Conservation (phyloP, 345 rosid species). For the Arabis alpina region DNA sequence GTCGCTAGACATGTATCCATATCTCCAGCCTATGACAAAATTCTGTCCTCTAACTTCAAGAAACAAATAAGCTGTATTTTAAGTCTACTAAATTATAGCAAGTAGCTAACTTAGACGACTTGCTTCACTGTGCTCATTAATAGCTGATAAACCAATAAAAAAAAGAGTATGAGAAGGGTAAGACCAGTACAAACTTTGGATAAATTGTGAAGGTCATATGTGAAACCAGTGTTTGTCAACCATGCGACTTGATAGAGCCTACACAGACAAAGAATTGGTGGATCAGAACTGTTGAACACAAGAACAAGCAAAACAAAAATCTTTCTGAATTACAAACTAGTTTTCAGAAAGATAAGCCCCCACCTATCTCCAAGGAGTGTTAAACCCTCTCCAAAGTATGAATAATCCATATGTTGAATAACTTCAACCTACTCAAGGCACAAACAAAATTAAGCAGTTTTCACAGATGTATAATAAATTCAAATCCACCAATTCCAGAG, state of each 20-base stretch:
- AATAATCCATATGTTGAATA: conserved; percentile 56
- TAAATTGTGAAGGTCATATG: conserved; percentile 71
- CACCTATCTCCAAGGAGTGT: conserved; percentile 86
- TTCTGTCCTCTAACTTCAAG: not conserved
- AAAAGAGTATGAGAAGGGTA: conserved; percentile 21
- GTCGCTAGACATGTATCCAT: conserved; percentile 12
- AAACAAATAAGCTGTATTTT: not conserved
- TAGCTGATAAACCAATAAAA: conserved; percentile 10
- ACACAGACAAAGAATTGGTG: conserved; percentile 49
- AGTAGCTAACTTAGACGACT: not conserved
- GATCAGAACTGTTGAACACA: conserved; percentile 39
- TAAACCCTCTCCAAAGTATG: conserved; percentile 88
- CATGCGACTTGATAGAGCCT: conserved; percentile 95
- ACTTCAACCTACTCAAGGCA: conserved; percentile 56
- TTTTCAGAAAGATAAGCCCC: not conserved
- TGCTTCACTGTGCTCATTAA: not conserved
- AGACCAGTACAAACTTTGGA: conserved; percentile 68
- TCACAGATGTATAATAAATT: not conserved
- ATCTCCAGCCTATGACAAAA: conserved; percentile 9
- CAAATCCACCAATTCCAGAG: not conserved
- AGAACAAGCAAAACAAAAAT: not conserved
- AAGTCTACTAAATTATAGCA: not conserved
- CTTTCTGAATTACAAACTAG: conserved; percentile 15
- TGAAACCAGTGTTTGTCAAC: conserved; percentile 86
- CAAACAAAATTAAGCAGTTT: conserved; percentile 9